Evolutionary conservation across 768 basidiomycete genomes (phyloP), one percentile per base, ranked within the genome.

Genomic region (Krasilnikovozyma curviuscula): DNA sequence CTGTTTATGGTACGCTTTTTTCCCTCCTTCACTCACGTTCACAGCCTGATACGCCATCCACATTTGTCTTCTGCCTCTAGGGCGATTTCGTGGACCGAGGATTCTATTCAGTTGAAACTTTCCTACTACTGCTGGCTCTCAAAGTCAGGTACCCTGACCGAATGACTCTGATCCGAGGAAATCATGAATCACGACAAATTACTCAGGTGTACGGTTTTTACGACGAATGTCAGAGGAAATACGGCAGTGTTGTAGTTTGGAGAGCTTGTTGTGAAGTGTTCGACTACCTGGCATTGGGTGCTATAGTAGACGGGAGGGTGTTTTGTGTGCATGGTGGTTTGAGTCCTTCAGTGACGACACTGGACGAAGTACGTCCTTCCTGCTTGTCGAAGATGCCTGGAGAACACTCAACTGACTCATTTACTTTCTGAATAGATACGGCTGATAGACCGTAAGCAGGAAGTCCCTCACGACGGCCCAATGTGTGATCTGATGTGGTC

Each of bases 401-500:
- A 34, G 33, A 34, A 34, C 33, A 34, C 13, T 34, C 16, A 27
- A 16, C 14, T 38, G 7, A 18, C n/a, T 23, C 23, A 18, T 34
- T 44, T 10, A 18, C 32, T 25, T 21, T 1, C 27, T 13, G 27
- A 16, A 13, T 56, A 71, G 88, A 95, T 97, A 57, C 81, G 91
- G 43, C 73, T 78, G 31, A 91, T 97, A 57, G 89, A 95, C 69
- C 69, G 91, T 29, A 88, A 89, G 64, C 86, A 91, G 64, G 91
- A 97, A 62, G 91, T 97, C 21, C 91, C 91, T 24, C 91, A 97
- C 63, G 91, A 97, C 61, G 91, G 91, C 12, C 79, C 88, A 7
- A 95, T 97, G 91, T 97, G 91, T 60, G 91, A 97, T 66, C 70
- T 97, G 2, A 70, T 97, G n/a, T 97, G 91, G 91, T 93, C 89